Percentiles rank a stretch among this genome's conserved stretches.
Conservation (phyloP, 768 basidiomycete species). For the Sporobolomyces pararoseus region DNA sequence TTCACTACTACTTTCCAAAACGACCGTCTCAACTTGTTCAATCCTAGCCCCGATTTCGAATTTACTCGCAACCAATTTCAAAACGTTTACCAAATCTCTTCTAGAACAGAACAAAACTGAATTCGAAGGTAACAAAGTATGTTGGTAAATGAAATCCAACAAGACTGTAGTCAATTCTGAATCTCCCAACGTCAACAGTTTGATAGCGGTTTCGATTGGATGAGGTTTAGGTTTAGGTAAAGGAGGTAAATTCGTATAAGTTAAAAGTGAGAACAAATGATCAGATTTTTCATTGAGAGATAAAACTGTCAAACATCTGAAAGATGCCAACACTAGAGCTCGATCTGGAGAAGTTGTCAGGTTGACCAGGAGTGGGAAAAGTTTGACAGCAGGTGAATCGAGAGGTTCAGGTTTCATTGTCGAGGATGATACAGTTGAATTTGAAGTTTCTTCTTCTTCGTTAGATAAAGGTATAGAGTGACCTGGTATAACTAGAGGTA, state of each 20-base stretch:
- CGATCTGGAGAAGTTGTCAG: constrained; percentile 61
- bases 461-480: constrained; percentile 16
- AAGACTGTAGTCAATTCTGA: constrained; percentile 31
- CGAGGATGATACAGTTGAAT: constrained; percentile 2
- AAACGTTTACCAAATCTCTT: constrained; percentile 36
- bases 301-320: constrained; percentile 61
- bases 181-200: constrained; percentile 42
- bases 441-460: too few species aligned
- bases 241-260: constrained; percentile 9
- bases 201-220: constrained; percentile 41
- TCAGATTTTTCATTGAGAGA: constrained; percentile 42
- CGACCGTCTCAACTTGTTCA: constrained; percentile 35
- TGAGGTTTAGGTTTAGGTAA: constrained; percentile 28
- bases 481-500: constrained; percentile 30
- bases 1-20: background rate
- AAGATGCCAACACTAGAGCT: constrained; percentile 65
- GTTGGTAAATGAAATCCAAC: constrained; percentile 46
- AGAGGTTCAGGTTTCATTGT: constrained; percentile 39
- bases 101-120: constrained; percentile 30
- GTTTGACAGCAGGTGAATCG: constrained; percentile 54
- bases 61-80: constrained; percentile 32
- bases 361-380: constrained; percentile 52
- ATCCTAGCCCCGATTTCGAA: constrained; percentile 25
- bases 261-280: constrained; percentile 37
- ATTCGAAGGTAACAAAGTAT: constrained; percentile 42